These are phyloP conservation scores for Penicillium freii DNA, from an alignment of 2,329 filamentous ascomycete genomes.

Conservation along the genomic window DNA sequence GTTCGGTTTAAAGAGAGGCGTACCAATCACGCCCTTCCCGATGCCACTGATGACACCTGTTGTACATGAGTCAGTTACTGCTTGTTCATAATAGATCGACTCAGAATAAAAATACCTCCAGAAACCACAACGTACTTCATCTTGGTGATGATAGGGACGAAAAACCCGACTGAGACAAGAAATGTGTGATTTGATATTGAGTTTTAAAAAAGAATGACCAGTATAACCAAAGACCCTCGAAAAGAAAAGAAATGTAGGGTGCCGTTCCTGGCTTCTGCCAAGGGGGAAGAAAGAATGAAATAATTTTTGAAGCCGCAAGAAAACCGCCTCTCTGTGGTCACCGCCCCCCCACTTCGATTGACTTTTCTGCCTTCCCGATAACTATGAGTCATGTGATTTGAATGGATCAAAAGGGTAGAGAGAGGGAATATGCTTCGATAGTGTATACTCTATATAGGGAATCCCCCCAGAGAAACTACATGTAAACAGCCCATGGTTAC, in stretches of 20 bases:
- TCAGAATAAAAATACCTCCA: constrained; percentile 55
- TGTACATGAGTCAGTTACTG: constrained; percentile 3
- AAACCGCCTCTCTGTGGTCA: constrained; percentile 3
- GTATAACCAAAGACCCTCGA: constrained; percentile 1
- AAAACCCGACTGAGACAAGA: not conserved
- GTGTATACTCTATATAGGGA: not conserved
- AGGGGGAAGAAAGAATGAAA: constrained; percentile 16
- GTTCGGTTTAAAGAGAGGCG: not conserved
- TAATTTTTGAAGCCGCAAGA: constrained; percentile 10
- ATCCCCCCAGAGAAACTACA: too few relatives aligned
- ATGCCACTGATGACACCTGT: constrained; percentile 50
- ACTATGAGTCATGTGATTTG: constrained; percentile 4
- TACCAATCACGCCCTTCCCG: constrained; percentile 61
- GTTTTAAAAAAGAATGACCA: not conserved
- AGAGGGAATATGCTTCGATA: not conserved
- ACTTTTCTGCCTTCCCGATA: constrained; percentile 12
- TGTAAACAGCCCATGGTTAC: rapidly evolving
- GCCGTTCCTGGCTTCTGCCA: constrained; percentile 20
- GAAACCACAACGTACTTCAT: constrained; percentile 82
- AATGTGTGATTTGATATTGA: constrained; percentile 1
- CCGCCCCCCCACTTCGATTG: constrained; percentile 17
- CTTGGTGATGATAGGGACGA: constrained; percentile 33
- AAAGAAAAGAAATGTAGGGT: constrained; percentile 19
- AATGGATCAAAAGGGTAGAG: not conserved
- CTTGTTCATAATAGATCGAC: not conserved